Base-by-base conservation (phyloP, 2,329 filamentous ascomycete species). In the Didymella sp. region DNA sequence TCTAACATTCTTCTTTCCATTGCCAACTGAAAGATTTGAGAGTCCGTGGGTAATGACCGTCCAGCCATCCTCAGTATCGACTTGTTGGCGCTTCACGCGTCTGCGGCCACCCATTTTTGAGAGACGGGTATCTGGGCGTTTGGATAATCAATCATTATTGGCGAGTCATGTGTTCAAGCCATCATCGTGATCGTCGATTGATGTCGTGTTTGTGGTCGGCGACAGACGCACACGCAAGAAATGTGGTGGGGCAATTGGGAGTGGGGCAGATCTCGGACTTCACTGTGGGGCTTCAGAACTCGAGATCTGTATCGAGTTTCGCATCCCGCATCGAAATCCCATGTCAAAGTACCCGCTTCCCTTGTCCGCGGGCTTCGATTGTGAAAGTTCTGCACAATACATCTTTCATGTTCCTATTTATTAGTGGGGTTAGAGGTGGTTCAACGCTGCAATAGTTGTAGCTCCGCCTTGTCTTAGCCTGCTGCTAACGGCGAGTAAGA, bases 31-130 rank as follows among this genome's bases (percentile, higher is more conserved):
- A 9, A 67, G 21, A 1, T 57, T 62, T 12, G 60, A 52, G 1
- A 68, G 19, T 0, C 66, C 60, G 52, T 74, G 72, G 15, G 73
- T 73, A n/a, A 77, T 66, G 0, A 76, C 65, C 2, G 71, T 76
- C 75, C 75, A 77, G 3, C 74, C 75, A 62, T 76, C 73, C 0
- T 64, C 65, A 13, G 64, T 58, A 13, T 64, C 59, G 5, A 76
- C 59, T 47, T 72, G 57, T 41, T 64, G 66, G 45, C 72, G 65
- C 58, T 74, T 76, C 52, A 71, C 65, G 48, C 70, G 66, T 50
- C 65, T 55, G 48, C 53, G 55, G 21, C 57, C 59, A 15, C 42
- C 54, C 54, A 57, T 57, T 8, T 48, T 57, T 31, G 27, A 40
- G 9, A 17, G 37, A 12, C 9, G 31, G 21, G 13, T 21, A n/a